Evolutionary conservation across 371 early-diverging fungal species (phyloP).

Genomic region (Lichtheimia ramosa): DNA sequence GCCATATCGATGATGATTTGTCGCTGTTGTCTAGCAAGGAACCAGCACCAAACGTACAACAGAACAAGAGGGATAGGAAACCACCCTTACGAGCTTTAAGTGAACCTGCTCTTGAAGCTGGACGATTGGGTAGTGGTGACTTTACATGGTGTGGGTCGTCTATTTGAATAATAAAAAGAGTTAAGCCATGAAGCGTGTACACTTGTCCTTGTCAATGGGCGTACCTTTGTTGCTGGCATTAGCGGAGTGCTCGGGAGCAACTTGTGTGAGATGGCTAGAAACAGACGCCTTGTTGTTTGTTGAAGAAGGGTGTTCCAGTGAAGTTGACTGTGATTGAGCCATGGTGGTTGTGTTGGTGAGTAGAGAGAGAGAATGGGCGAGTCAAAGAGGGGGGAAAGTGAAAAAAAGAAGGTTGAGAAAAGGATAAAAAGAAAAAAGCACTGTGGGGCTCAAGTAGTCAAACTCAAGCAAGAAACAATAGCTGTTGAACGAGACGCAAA

Average conservation of each 20-base stretch:
- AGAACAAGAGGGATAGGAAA: constrained; percentile 20
- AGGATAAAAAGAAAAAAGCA: constrained; percentile 3
- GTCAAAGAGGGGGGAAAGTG: not conserved
- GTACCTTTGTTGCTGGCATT: constrained; percentile 1
- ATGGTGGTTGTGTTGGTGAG: constrained; percentile 1
- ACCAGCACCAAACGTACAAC: constrained; percentile 21
- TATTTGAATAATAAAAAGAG: constrained; percentile 7
- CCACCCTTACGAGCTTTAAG: constrained; percentile 11
- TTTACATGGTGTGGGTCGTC: constrained; percentile 10
- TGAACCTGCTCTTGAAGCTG: constrained; percentile 14
- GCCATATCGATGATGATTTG: constrained; percentile 4
- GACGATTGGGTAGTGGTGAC: constrained; percentile 11
- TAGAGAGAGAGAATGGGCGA: not conserved
- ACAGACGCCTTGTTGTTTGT: constrained; percentile 4
- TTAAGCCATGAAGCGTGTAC: constrained; percentile 2
- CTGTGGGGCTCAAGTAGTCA: too few species aligned
- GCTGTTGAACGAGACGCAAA: too few species aligned
- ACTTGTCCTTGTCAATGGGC: too few species aligned
- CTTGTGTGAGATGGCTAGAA: constrained; percentile 13
- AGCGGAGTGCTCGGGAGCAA: constrained; percentile 14
- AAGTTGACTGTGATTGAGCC: constrained; percentile 1
- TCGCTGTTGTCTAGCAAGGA: constrained; percentile 16
- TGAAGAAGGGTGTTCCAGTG: constrained; percentile 8
- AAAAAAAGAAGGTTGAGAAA: not conserved
- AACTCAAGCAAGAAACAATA: too few species aligned